A percentile compares a stretch with the other conserved stretches of the same genome.
phyloP scores from a whole-genome alignment of 2,329 filamentous ascomycete species.

The Ceratocystis ficicola region DNA sequence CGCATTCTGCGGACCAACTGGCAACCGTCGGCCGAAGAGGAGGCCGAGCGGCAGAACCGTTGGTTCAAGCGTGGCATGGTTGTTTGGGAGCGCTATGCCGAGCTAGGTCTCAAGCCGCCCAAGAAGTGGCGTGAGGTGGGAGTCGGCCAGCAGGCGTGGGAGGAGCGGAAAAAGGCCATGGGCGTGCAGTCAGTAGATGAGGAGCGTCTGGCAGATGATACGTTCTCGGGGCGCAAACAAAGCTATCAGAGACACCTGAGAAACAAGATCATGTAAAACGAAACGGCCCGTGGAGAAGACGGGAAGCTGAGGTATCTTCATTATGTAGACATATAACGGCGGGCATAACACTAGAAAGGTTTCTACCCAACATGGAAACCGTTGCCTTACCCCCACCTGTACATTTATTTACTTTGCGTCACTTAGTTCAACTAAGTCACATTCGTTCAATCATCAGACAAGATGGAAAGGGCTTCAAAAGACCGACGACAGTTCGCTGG shows the following conservation, averaged over 20 bases:
- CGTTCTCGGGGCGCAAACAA: not conserved
- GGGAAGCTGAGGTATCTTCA: no score
- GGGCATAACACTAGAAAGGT: no score
- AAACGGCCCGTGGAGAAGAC: no score
- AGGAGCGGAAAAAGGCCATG: constrained; percentile 12
- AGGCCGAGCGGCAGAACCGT: constrained; percentile 44
- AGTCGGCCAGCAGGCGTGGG: constrained; percentile 27
- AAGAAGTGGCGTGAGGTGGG: constrained; percentile 47
- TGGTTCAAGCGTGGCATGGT: constrained; percentile 50
- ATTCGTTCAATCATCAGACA: not conserved
- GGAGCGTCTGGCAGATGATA: constrained; percentile 2
- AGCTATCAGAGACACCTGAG: constrained; percentile 14
- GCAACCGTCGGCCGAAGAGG: constrained; percentile 46
- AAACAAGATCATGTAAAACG: constrained; percentile 19
- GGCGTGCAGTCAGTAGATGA: not conserved
- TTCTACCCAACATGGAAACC: no score
- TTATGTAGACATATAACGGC: no score
- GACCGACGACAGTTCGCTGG: not conserved
- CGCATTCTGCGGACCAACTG: constrained; percentile 76
- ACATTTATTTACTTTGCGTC: no score
- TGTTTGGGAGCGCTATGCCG: constrained; percentile 49
- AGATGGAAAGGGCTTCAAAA: not conserved
- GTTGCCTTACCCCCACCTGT: no score
- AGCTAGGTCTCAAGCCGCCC: constrained; percentile 50
- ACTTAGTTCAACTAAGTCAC: not conserved